A percentile compares a stretch with the other conserved stretches of the same genome.
Conservation (phyloP, 306 rosid species). For the Canavalia gladiata region DNA sequence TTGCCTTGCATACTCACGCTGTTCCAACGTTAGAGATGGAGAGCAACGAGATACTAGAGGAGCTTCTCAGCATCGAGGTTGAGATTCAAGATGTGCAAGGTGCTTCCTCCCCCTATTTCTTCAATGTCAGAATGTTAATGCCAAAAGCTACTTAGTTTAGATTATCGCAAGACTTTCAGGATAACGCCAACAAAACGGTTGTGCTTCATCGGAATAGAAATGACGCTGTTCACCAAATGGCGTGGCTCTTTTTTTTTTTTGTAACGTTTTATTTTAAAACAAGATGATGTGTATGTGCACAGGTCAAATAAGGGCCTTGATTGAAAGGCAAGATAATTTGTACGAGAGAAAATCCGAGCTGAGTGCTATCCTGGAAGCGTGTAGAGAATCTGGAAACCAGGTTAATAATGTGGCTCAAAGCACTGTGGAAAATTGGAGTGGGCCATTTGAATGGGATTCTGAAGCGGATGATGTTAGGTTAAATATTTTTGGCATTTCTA, state of each 20-base stretch:
- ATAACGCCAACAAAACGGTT: background rate
- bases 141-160: background rate
- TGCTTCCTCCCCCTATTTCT: slow-evolving; percentile 34
- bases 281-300: slow-evolving; percentile 48
- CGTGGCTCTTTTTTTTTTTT: background rate
- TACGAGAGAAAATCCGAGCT: slow-evolving; percentile 81
- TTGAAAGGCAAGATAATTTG: slow-evolving; percentile 80
- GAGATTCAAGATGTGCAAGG: slow-evolving; percentile 90
- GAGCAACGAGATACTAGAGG: slow-evolving; percentile 64
- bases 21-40: slow-evolving; percentile 57
- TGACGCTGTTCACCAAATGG: background rate
- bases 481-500: slow-evolving; percentile 86
- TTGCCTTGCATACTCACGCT: slow-evolving; percentile 4
- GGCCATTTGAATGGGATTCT: slow-evolving; percentile 86
- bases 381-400: slow-evolving; percentile 60
- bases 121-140: slow-evolving; percentile 5
- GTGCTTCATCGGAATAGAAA: background rate
- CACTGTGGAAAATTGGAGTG: slow-evolving; percentile 77
- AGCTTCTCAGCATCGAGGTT: slow-evolving; percentile 71
- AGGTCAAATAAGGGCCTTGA: slow-evolving; percentile 73
- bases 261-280: background rate
- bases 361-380: slow-evolving; percentile 71
- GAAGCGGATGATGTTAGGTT: slow-evolving; percentile 78
- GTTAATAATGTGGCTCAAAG: slow-evolving; percentile 53
- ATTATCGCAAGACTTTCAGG: background rate